Percentiles rank a stretch among this genome's conserved stretches.
phyloP scores from a whole-genome alignment of 805 yeast species.

The Tetrapisispora arboricola region DNA sequence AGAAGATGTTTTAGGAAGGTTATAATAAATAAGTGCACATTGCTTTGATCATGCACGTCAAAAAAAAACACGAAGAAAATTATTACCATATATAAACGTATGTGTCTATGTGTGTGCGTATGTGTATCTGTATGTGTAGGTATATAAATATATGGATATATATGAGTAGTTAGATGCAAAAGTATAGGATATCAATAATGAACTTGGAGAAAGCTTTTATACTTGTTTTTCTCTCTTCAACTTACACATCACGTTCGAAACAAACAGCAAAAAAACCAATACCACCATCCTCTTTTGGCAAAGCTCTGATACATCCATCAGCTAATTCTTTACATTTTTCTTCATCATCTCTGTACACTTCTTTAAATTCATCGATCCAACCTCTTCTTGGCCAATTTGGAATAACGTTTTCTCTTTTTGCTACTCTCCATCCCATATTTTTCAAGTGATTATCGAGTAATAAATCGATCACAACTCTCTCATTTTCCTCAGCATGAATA shows the following conservation, averaged over 20 bases:
- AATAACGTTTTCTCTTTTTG: constrained; percentile 49
- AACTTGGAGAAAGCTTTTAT: background rate
- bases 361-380: constrained; percentile 50
- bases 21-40: no score
- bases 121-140: no score
- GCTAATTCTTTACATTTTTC: constrained; percentile 48
- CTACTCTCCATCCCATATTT: constrained; percentile 64
- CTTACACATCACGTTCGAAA: constrained; percentile 42
- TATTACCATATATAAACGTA: no score
- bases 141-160: no score
- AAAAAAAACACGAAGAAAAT: no score
- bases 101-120: no score
- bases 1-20: constrained; percentile 54
- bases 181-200: no score
- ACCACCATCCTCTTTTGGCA: constrained; percentile 91
- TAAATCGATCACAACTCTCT: constrained; percentile 75
- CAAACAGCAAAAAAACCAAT: constrained; percentile 97
- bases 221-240: background rate
- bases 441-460: constrained; percentile 56
- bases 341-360: constrained; percentile 36
- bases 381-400: constrained; percentile 90
- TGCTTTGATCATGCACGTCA: no score
- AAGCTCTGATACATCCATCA: constrained; percentile 76
- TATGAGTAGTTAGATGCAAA: no score
- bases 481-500: constrained; percentile 87